A percentile compares a stretch with the other conserved stretches of the same genome.
Conservation (phyloP, 768 basidiomycete species). For the Trametes sanguinea region DNA sequence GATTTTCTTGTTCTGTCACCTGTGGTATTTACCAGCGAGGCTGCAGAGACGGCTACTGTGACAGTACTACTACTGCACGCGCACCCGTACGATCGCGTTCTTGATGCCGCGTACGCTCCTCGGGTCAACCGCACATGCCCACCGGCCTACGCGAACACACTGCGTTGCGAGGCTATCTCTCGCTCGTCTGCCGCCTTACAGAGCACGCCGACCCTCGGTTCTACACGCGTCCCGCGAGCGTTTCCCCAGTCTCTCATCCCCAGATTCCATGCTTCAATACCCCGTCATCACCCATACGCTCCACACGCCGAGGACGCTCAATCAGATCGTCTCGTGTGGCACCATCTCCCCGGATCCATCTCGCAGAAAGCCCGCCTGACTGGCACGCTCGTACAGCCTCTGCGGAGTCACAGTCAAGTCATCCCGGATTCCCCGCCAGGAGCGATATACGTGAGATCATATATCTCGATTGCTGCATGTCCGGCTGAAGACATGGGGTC, state of each 20-base stretch:
- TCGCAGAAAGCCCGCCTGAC: no score
- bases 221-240: constrained; percentile 13
- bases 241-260: background rate
- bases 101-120: background rate
- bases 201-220: constrained; percentile 19
- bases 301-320: background rate
- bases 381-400: constrained; percentile 38
- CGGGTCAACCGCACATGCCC: background rate
- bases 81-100: background rate
- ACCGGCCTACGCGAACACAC: constrained; percentile 22
- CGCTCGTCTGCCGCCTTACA: constrained; percentile 13
- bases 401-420: constrained; percentile 48
- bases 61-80: background rate
- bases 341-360: background rate
- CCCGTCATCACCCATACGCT: background rate
- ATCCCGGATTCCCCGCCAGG: constrained; percentile 39
- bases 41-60: no score
- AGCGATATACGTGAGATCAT: constrained; percentile 5
- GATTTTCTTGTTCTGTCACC: no score
- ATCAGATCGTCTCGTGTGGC: constrained; percentile 2
- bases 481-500: constrained; percentile 79
- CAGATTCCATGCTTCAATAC: background rate
- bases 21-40: no score
- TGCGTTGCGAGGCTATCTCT: constrained; percentile 35
- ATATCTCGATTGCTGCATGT: constrained; percentile 65